These are phyloP conservation scores for Periconia macrospinosa DNA, from an alignment of 2,329 filamentous ascomycete genomes.

Conservation along the genomic window DNA sequence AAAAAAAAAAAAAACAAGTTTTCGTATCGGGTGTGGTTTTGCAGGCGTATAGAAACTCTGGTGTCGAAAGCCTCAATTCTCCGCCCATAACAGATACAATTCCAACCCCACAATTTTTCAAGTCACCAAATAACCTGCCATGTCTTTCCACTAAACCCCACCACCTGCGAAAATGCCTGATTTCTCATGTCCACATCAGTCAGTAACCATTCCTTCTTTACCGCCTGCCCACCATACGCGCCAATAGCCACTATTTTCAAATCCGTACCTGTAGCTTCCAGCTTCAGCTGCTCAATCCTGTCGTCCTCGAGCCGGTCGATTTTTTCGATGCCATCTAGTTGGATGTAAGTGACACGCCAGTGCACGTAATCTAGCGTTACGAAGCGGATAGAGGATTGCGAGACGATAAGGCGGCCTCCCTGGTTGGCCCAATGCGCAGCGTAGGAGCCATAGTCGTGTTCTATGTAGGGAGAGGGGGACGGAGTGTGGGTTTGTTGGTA, in stretches of 20 bases:
- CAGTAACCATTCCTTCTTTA: constrained; percentile 13
- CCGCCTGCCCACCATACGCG: constrained; percentile 1
- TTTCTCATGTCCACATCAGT: constrained; percentile 27
- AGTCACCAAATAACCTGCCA: constrained; percentile 37
- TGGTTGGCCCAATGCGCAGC: constrained; percentile 12
- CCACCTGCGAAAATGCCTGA: constrained; percentile 34
- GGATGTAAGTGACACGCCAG: constrained; percentile 12
- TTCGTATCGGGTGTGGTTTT: too few species aligned
- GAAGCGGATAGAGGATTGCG: constrained; percentile 20
- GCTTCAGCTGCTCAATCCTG: constrained; percentile 18
- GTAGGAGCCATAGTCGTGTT: constrained; percentile 23
- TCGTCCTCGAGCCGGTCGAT: constrained; percentile 21
- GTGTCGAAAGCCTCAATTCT: too few species aligned
- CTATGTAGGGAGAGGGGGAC: not conserved
- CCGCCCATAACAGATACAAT: too few species aligned
- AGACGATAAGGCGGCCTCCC: constrained; percentile 20
- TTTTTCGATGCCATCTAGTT: constrained; percentile 27
- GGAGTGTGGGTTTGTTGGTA: constrained; percentile 2
- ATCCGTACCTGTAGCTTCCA: constrained; percentile 18
- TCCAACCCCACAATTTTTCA: too few species aligned
- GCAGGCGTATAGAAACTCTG: too few species aligned
- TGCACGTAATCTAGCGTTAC: constrained; percentile 12
- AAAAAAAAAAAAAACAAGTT: too few species aligned
- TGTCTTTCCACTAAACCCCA: constrained; percentile 26
- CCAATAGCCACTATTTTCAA: too few species aligned